Base-by-base conservation (phyloP, 2,329 filamentous ascomycete species). In the Hypocreales sp. region DNA sequence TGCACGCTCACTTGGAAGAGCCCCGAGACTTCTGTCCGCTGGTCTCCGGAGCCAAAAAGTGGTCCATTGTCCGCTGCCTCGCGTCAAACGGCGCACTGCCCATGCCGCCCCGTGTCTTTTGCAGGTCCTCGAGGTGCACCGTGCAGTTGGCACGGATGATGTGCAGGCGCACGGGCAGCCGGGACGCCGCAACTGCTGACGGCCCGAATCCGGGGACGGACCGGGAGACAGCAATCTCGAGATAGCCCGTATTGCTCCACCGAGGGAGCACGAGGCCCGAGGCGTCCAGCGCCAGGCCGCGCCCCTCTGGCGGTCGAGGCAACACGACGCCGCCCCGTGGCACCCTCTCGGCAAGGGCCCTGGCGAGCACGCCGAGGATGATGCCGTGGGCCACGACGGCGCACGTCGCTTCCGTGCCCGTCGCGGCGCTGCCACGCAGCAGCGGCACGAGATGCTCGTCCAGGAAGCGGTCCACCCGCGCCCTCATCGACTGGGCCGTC, bases 321-420 rank as follows among this genome's bases (percentile, higher is more conserved):
- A n/a, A n/a, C n/a, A n/a, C n/a, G n/a, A n/a, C n/a, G n/a, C n/a
- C n/a, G 14, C 33, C 30, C 4, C 31, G 31, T 2, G 39, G 28
- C 2, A 81, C 64, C 4, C 67, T 60, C 9, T 56, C 51, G 7
- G 77, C 53, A 10, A 92, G 47, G 9, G 64, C 60, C 30, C 64
- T 62, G 63, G 79, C 75, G 0, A 93, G 50, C 18, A 71, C 63
- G 3, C 70, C 71, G 3, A 93, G 64, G 22, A 92, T 72, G 34
- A 92, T 75, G 11, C 86, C 84, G 42, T 94, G 86, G 2, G 84
- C 78, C 4, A 92, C 78, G 10, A 92, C 54, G 2, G 72, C 74
- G 9, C 83, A 55, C 15, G 32, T 37, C 27, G 25, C 37, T 2
- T 32, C 28, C 8, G 26, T 15, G 5, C 27, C 31, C 1, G 31